Conservation (phyloP, 108 stramenopile species). For the Bacterosira constricta region DNA sequence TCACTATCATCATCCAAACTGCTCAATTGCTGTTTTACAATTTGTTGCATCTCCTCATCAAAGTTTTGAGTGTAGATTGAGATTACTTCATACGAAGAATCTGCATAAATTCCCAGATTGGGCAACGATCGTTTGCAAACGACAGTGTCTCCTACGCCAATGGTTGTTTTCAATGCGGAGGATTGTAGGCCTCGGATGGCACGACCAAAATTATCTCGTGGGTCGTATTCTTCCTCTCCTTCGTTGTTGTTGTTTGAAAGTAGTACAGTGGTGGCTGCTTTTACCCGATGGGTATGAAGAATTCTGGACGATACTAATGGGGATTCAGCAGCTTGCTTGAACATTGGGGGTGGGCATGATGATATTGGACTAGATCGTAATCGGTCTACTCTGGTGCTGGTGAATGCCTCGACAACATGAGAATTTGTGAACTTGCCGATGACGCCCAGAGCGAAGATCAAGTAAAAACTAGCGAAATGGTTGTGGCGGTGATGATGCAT, state of each 20-base stretch:
- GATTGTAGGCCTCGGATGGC: slow-evolving; percentile 32
- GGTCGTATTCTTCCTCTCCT: slow-evolving; percentile 20
- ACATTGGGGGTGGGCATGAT: no score
- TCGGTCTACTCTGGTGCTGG: no score
- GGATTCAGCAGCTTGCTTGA: background rate
- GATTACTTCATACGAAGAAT: slow-evolving; percentile 53
- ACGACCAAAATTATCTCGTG: slow-evolving; percentile 23
- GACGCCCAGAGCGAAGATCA: no score
- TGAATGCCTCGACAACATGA: background rate
- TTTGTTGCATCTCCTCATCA: slow-evolving; percentile 44
- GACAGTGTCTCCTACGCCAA: slow-evolving; percentile 51
- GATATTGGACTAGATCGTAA: no score
- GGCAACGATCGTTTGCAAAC: slow-evolving; percentile 54
- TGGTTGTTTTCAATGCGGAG: slow-evolving; percentile 31
- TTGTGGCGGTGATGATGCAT: no score
- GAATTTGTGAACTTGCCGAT: no score
- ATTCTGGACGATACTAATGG: background rate
- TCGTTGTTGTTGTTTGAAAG: slow-evolving; percentile 8
- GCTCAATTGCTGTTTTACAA: slow-evolving; percentile 38
- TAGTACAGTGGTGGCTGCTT: background rate
- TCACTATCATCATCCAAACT: slow-evolving; percentile 14
- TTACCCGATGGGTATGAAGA: background rate
- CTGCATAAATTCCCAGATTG: slow-evolving; percentile 42
- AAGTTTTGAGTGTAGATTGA: slow-evolving; percentile 59
- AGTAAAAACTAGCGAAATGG: no score